Evolutionary conservation across 495 filamentous ascomycete genomes (phyloP), one percentile per base, ranked within the genome.

Genomic region (Penicillium egyptiacum): DNA sequence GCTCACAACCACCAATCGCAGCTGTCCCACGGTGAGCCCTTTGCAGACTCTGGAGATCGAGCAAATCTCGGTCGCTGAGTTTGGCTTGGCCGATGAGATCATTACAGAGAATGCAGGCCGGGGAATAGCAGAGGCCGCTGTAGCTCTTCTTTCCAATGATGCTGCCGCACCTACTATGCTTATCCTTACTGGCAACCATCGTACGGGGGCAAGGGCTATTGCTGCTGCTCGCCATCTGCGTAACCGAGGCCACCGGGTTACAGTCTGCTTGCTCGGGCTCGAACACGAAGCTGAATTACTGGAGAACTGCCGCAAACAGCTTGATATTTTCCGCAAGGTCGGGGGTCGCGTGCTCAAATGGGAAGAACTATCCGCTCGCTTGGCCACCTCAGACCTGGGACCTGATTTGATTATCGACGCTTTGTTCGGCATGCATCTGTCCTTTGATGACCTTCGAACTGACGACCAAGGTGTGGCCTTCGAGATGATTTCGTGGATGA

Each of bases 101-200:
- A 88, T 97, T 71, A 86, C 90, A 0, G 94, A 97, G 66, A 96
- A 93, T 67, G 89, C 91, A 0, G 92, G 88, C 10, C 83, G 92
- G 19, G 87, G 91, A 43, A 90, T 98, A 62, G 91, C 90, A 1
- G 87, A 95, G 65, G 87, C 90, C 26, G 87, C 88, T 4, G 81
- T 96, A 56, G 77, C 79, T 77, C 70, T 81, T 66, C 66, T 78
- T 30, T 57, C 70, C 49, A 70, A 78, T 57, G 73, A 79, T 59
- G 65, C 73, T 1, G 70, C 78, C 41, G 66, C 77, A 25, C 84
- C 85, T 2, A 88, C 88, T 1, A 86, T 96, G 35, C 82, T 96
- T 20, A 81, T 96, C 20, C 76, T 96, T 17, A 91, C 89, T 1
- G 94, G 94, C 20, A 96, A 96, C 64, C 89, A 95, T 65, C 88